These are phyloP conservation scores for Funneliformis mosseae DNA, from an alignment of 192 early-diverging fungal genomes.

Conservation along the genomic window DNA sequence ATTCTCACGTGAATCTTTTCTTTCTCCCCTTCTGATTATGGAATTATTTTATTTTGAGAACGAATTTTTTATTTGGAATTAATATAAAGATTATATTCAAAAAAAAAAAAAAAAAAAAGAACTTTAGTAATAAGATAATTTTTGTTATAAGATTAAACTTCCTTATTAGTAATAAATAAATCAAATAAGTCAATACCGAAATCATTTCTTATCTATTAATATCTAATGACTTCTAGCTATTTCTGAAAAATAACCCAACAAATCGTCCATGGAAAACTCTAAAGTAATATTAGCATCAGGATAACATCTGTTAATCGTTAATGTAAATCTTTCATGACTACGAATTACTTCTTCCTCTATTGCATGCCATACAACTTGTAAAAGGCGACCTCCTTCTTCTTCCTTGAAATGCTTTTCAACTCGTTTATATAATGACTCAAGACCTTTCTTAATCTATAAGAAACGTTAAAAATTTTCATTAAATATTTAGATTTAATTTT, in stretches of 20 bases:
- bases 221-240: constrained; percentile 59
- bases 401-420: constrained; percentile 95
- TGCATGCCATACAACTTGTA: constrained; percentile 88
- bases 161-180: too few species aligned
- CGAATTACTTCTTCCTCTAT: constrained; percentile 86
- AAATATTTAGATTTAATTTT: neutral
- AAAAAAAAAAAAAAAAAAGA: too few species aligned
- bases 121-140: too few species aligned
- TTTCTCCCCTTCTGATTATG: too few species aligned
- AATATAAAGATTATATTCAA: too few species aligned
- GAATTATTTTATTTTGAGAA: too few species aligned
- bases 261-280: constrained; percentile 86
- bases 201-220: neutral
- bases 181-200: too few species aligned
- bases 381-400: constrained; percentile 74
- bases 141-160: too few species aligned
- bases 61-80: too few species aligned
- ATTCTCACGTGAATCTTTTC: too few species aligned
- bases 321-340: constrained; percentile 80
- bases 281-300: constrained; percentile 79
- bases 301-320: constrained; percentile 82
- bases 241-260: constrained; percentile 73
- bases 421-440: constrained; percentile 84
- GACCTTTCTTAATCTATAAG: constrained; percentile 68
- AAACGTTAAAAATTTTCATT: neutral